These are phyloP conservation scores for Hibiscus tridactylites DNA, from an alignment of 345 rosid species.

Conservation along the genomic window DNA sequence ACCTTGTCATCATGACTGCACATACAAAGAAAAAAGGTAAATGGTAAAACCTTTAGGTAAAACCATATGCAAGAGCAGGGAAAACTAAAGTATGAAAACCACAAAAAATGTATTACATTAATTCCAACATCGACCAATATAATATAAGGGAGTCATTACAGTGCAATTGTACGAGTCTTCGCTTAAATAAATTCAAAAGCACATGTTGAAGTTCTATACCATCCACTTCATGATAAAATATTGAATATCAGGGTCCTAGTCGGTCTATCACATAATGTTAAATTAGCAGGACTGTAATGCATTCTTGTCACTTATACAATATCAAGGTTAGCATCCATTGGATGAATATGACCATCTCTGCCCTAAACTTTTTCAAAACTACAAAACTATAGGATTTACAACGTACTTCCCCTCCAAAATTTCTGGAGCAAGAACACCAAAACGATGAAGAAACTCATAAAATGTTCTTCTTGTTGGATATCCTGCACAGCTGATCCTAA, in stretches of 20 bases:
- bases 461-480: slow-evolving; percentile 77
- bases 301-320: background rate
- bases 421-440: slow-evolving; percentile 65
- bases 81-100: background rate
- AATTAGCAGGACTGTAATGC: background rate
- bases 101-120: background rate
- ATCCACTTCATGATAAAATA: background rate
- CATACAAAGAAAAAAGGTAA: slow-evolving; percentile 4
- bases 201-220: background rate
- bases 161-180: background rate
- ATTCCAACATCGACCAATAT: background rate
- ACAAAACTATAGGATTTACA: background rate
- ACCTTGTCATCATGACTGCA: slow-evolving; percentile 84
- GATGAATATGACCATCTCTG: background rate
- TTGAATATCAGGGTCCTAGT: background rate
- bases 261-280: background rate
- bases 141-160: background rate
- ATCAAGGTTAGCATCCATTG: background rate
- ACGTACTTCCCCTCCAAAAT: slow-evolving; percentile 70
- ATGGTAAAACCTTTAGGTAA: background rate
- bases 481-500: slow-evolving; percentile 79
- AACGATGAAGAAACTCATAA: slow-evolving; percentile 69
- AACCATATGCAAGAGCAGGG: background rate
- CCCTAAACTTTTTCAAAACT: slow-evolving; percentile 1
- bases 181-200: background rate